Evolutionary conservation across 1,284 basidiomycete species (phyloP).

Genomic region (Anthracocystis walkeri): DNA sequence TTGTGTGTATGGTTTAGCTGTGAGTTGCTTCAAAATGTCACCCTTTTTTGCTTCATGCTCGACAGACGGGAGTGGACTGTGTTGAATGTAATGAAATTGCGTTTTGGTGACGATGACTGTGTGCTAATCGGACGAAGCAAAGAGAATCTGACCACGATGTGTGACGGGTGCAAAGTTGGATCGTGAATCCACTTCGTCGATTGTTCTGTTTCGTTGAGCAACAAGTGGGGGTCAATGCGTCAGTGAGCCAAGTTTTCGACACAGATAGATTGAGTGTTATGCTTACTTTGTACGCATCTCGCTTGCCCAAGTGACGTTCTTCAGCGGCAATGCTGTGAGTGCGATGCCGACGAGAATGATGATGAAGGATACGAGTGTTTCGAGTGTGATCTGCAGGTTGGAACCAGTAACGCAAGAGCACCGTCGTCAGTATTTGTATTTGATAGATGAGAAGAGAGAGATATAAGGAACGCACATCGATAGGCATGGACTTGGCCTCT

Average conservation of each 20-base stretch:
- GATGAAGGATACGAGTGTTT: constrained; percentile 77
- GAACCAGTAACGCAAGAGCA: not conserved
- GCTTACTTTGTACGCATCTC: constrained; percentile 83
- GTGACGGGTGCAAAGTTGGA: constrained; percentile 78
- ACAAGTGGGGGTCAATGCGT: not conserved
- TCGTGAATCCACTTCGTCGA: constrained; percentile 83
- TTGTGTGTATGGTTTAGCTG: not conserved
- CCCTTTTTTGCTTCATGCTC: not conserved
- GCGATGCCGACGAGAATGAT: constrained; percentile 80
- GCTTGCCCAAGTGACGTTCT: constrained; percentile 87
- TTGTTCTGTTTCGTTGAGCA: constrained; percentile 72
- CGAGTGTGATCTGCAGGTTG: constrained; percentile 76
- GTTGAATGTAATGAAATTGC: not conserved
- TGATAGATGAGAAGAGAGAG: not conserved
- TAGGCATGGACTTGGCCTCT: constrained; percentile 44
- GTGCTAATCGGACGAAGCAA: constrained; percentile 30
- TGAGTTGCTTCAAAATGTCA: not conserved
- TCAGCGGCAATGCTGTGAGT: constrained; percentile 77
- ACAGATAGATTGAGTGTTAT: not conserved
- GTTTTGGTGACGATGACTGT: not conserved
- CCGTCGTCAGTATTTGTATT: not conserved
- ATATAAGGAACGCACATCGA: constrained; percentile 46
- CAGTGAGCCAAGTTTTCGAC: not conserved
- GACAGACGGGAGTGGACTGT: not conserved
- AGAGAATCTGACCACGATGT: constrained; percentile 74